Base-by-base conservation (phyloP, 345 rosid species). In the Citrus maxima region DNA sequence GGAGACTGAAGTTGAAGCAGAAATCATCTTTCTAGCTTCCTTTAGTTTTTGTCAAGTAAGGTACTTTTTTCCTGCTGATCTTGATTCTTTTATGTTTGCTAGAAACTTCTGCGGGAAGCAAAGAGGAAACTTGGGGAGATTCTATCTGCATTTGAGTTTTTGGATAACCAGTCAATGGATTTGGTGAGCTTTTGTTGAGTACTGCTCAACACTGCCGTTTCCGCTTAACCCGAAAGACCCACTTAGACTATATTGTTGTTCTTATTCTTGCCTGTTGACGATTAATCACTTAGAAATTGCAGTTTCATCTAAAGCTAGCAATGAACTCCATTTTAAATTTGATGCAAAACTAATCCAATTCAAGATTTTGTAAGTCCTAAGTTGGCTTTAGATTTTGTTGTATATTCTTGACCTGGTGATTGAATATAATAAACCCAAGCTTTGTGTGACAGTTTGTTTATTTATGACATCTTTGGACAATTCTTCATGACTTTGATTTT, bases 121-220 rank as follows among this genome's bases (percentile, higher is more conserved):
- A 96, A 90, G 86, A 88, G 84, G 84, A 94, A 88, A 85, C 97
- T 96, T 58, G 99, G 98, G 81, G 99, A 96, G 80, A 85, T 94
- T 87, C 85, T 96, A 51, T 96, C 99, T 7, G 97, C 98, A 66
- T 91, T 93, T 67, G 98, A 94, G 84, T 94, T 94, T 87, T 85
- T 93, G 88, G 99, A 96, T 86, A 83, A 84, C 38, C 81, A 85
- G 22, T 83, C 99, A 66, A 88, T 96, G 93, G 87, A 86, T 82
- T 81, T 93, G 90, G 97, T 93, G 79, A 84, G 89, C 49, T 61
- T 73, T 79, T 76, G 66, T 51, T 54, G 22, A 38, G 34, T 32
- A 32, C 2, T 2, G 2, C 30, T 28, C 30, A 28, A 28, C 30
- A 28, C 30, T 28, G 30, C 30, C 30, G 30, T 28, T 28, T 28